A percentile compares a stretch with the other conserved stretches of the same genome.
Evolutionary conservation across 306 rosid species (phyloP).

Genomic region (Quercus alba): DNA sequence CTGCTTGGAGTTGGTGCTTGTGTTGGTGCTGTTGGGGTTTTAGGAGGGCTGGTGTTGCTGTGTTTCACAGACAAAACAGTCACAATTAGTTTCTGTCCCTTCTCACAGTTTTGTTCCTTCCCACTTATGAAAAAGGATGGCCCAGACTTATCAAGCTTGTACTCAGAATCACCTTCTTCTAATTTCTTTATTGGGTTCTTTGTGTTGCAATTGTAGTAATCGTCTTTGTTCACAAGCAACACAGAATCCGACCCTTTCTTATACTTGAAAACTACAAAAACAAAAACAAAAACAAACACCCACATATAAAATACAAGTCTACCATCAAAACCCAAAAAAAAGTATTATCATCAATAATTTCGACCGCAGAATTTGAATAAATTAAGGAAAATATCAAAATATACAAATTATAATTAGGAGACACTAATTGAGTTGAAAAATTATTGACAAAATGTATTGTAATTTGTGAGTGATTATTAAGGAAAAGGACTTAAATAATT

Average conservation of each 20-base stretch:
- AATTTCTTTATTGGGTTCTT: slow-evolving; percentile 55
- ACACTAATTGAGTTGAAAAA: too few relatives aligned
- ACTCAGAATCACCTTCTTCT: slow-evolving; percentile 62
- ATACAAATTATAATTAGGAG: too few relatives aligned
- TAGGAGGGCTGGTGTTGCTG: background rate
- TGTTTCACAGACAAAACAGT: slow-evolving; percentile 52
- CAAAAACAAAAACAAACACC: background rate
- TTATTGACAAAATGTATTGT: too few relatives aligned
- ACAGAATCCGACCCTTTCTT: slow-evolving; percentile 65
- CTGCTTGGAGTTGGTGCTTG: background rate
- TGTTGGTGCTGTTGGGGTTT: background rate
- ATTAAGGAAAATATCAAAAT: too few relatives aligned
- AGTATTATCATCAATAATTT: too few relatives aligned
- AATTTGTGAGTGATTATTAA: background rate
- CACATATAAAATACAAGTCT: background rate
- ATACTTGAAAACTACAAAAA: slow-evolving; percentile 61
- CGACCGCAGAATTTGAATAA: too few relatives aligned
- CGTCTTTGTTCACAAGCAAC: slow-evolving; percentile 64
- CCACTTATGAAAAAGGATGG: slow-evolving; percentile 77
- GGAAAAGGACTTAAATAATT: slow-evolving; percentile 1
- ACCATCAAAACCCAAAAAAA: too few relatives aligned
- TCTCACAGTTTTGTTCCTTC: slow-evolving; percentile 43
- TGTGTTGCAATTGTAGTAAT: slow-evolving; percentile 57
- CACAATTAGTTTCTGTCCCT: slow-evolving; percentile 66
- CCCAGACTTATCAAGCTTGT: slow-evolving; percentile 57